Base-by-base conservation (phyloP, 371 early-diverging fungal genomes). In the Apophysomyces variabilis region DNA sequence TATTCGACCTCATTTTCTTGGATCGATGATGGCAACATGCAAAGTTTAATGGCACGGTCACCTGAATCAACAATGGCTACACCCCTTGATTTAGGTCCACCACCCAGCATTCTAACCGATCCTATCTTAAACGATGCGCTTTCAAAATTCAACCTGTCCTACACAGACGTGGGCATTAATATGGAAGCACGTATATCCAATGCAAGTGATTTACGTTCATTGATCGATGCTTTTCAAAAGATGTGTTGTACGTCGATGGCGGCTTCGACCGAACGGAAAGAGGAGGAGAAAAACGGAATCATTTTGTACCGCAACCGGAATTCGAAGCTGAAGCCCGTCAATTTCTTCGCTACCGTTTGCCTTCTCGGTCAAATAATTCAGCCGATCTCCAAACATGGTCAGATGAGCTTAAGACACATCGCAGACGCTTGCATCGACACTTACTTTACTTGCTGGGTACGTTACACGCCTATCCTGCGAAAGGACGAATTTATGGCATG, bases 181-280 rank as follows among this genome's bases (percentile, higher is more conserved):
- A 39, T 76, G 32, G 77, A 71, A 66, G 74, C 77, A 14, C 73
- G 71, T 21, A 58, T 76, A 9, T 61, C 71, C 5, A 76, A 67
- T 60, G 77, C 74, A 21, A 65, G 71, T 8, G 77, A 74, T 13
- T 61, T 76, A 38, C 64, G 74, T 14, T 73, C 72, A 9, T 45
- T 76, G 9, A 76, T 76, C 43, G 77, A 76, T 18, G 69, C 77
- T 16, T 76, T 76, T 26, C 69, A 67, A 44, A 71, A 76, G 14
- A 43, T 76, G 47, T 71, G 77, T 57, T 65, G 60, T 41, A 58
- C 65, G 41, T 35, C 57, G 37, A 50, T 26, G 21, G 21, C 54
- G 21, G 21, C 21, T 8, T 18, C 54, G 7, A 11, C 21, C 18
- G 21, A 8, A 16, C 54, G 9, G 18, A 62, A 46, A 50, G 46